These are phyloP conservation scores for Parathielavia appendiculata DNA, from an alignment of 495 filamentous ascomycete species.

Conservation along the genomic window DNA sequence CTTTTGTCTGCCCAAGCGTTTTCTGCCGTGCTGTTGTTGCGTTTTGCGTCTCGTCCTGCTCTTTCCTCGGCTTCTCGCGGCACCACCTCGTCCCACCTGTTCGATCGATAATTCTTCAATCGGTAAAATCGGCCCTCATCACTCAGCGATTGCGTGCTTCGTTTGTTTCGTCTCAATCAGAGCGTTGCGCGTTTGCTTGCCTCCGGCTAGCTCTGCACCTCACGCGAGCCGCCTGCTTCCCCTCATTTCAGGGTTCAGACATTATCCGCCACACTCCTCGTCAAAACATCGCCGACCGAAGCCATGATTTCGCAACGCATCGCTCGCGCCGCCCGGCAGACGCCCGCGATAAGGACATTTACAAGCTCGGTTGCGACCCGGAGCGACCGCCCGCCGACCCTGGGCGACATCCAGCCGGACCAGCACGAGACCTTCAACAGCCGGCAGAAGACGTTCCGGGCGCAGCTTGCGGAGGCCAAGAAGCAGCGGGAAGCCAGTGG, in stretches of 20 bases:
- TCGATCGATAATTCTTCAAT: constrained; percentile 11
- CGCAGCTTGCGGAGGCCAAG: constrained; percentile 68
- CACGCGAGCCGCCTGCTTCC: constrained; percentile 1
- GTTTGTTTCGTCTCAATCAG: constrained; percentile 4
- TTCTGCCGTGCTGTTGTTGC: constrained; percentile 18
- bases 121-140: neutral
- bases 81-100: neutral
- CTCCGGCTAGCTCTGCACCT: neutral
- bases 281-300: neutral
- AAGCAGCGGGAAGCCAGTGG: constrained; percentile 80
- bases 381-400: constrained; percentile 58
- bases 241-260: constrained; percentile 13
- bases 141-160: neutral
- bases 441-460: constrained; percentile 80
- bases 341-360: constrained; percentile 49
- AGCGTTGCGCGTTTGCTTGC: constrained; percentile 1
- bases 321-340: constrained; percentile 28
- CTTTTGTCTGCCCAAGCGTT: neutral
- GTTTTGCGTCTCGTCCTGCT: constrained; percentile 8
- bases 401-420: constrained; percentile 70
- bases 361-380: constrained; percentile 49
- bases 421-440: constrained; percentile 68
- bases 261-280: constrained; percentile 4
- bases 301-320: constrained; percentile 29
- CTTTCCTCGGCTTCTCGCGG: neutral